Conservation (phyloP, 1,284 basidiomycete species). For the Binderoboletus segoi region DNA sequence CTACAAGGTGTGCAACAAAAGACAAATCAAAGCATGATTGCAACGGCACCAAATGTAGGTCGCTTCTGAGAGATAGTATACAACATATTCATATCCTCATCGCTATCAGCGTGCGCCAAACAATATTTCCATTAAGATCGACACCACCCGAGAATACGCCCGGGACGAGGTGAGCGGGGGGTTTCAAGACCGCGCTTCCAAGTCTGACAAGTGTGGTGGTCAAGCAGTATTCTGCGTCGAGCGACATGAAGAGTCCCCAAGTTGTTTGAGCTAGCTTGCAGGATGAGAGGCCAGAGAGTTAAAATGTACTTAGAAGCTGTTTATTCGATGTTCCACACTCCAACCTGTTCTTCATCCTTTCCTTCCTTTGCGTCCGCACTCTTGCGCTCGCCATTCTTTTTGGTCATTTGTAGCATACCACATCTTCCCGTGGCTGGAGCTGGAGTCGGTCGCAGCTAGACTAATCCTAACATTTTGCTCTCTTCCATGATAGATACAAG, state of each 20-base stretch:
- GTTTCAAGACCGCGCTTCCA: background rate
- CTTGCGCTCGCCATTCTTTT: background rate
- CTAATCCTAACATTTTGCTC: constrained; percentile 5
- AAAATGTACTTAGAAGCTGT: constrained; percentile 6
- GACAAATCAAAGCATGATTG: constrained; percentile 24
- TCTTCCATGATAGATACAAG: background rate
- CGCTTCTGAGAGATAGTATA: background rate
- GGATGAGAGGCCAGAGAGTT: background rate
- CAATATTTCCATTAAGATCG: constrained; percentile 38
- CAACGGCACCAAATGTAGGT: constrained; percentile 20
- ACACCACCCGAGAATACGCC: constrained; percentile 34
- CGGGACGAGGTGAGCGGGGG: constrained; percentile 31
- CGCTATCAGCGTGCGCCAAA: constrained; percentile 27
- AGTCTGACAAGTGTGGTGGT: background rate
- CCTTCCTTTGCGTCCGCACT: background rate
- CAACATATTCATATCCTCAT: constrained; percentile 10
- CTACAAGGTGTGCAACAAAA: constrained; percentile 34
- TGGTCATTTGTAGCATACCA: constrained; percentile 22
- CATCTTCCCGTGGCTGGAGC: constrained; percentile 12
- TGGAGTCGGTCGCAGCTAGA: constrained; percentile 15
- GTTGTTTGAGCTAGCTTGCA: constrained; percentile 14
- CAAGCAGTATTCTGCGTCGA: constrained; percentile 25
- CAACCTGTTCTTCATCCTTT: constrained; percentile 7
- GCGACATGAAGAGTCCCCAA: constrained; percentile 23
- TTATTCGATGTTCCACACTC: background rate